Conservation (phyloP, 2,329 filamentous ascomycete species). For the Exophiala aquamarina region DNA sequence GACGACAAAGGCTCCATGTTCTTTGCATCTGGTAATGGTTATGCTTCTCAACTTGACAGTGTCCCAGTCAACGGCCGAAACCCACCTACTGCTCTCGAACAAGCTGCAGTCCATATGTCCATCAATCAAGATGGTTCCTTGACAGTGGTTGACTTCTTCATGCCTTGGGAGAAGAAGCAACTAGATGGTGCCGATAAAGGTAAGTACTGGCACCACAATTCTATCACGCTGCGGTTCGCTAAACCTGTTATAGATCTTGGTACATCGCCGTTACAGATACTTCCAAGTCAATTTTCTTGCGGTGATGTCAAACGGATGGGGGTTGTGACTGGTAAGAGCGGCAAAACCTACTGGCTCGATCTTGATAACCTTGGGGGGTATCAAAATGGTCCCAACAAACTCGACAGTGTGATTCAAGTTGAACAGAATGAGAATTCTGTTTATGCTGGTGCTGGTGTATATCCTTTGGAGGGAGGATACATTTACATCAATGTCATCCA, state of each 20-base stretch:
- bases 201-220: not conserved
- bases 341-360: constrained; percentile 45
- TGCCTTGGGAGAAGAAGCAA: constrained; percentile 53
- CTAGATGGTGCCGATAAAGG: constrained; percentile 51
- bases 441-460: constrained; percentile 41
- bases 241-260: constrained; percentile 42
- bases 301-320: constrained; percentile 46
- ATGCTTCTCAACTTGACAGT: constrained; percentile 30
- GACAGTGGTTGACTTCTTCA: constrained; percentile 53
- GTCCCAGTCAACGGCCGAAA: constrained; percentile 31
- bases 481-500: constrained; percentile 40
- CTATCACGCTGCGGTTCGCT: not conserved
- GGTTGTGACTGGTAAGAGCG: constrained; percentile 53
- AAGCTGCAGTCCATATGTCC: constrained; percentile 27
- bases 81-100: constrained; percentile 29
- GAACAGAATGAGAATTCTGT: constrained; percentile 35
- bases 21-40: constrained; percentile 32
- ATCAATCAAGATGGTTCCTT: constrained; percentile 37
- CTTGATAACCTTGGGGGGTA: constrained; percentile 45
- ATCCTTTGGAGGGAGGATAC: constrained; percentile 45
- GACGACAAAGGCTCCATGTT: constrained; percentile 30
- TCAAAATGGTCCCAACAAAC: constrained; percentile 37
- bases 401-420: constrained; percentile 40
- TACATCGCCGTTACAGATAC: constrained; percentile 27
- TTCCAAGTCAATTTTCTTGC: constrained; percentile 23